A percentile compares a stretch with the other conserved stretches of the same genome.
Conservation (phyloP, 345 rosid genomes). For the Eucalyptus sp. region DNA sequence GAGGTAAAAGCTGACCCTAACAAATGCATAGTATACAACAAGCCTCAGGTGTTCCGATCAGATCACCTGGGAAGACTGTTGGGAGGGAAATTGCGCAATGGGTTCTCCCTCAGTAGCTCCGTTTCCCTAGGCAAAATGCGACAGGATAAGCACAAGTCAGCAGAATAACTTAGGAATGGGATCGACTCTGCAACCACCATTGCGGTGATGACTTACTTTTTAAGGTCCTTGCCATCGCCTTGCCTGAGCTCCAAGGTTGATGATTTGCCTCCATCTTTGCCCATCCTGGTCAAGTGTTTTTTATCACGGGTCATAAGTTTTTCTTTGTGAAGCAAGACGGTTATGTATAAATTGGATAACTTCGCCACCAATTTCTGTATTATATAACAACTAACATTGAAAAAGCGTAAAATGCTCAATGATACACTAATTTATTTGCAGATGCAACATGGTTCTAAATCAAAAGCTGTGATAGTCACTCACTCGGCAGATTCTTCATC, state of each 20-base stretch:
- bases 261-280: conserved; percentile 6
- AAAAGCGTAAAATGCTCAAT: neutral
- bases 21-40: neutral
- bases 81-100: conserved; percentile 69
- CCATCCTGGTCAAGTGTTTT: conserved; percentile 5
- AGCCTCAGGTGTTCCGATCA: neutral
- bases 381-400: neutral
- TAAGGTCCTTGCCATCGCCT: conserved; percentile 26
- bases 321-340: neutral
- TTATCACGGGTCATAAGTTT: neutral
- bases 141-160: neutral
- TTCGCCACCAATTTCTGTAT: neutral
- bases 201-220: conserved; percentile 13
- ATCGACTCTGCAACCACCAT: neutral
- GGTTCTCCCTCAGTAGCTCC: conserved; percentile 67
- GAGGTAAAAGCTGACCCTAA: conserved; percentile 36
- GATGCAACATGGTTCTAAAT: neutral
- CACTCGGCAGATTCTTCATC: conserved; percentile 66
- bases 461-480: conserved; percentile 8
- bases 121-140: conserved; percentile 40
- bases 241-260: conserved; percentile 19
- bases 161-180: neutral
- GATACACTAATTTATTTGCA: neutral
- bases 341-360: neutral
- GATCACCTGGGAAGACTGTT: conserved; percentile 62